A percentile compares a stretch with the other conserved stretches of the same genome.
Conservation (phyloP, 495 filamentous ascomycete species). For the Podospora anserina region DNA sequence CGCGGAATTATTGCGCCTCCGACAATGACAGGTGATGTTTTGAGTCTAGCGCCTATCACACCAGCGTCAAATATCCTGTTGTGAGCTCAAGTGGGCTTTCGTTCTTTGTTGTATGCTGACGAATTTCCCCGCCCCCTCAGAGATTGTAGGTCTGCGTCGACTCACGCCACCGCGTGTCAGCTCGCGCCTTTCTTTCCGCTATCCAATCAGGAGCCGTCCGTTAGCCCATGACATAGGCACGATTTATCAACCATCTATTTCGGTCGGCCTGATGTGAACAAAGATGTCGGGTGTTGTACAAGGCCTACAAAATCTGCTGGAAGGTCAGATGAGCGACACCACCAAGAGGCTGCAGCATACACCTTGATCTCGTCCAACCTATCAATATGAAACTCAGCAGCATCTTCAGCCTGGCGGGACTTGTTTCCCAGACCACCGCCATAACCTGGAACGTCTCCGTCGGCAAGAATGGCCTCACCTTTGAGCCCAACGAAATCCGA, state of each 20-base stretch:
- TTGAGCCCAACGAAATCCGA: slow-evolving; percentile 32
- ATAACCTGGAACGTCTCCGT: slow-evolving; percentile 27
- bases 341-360: neutral
- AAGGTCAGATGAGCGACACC: neutral
- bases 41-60: neutral
- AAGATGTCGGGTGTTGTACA: neutral
- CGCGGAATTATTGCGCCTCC: neutral
- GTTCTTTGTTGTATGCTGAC: neutral
- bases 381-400: slow-evolving; percentile 14
- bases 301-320: neutral
- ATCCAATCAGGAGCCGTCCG: neutral
- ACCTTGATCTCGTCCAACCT: neutral
- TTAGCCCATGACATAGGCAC: neutral
- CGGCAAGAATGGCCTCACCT: slow-evolving; percentile 32
- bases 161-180: neutral
- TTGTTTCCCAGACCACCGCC: slow-evolving; percentile 24
- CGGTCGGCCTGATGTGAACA: neutral
- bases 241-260: neutral
- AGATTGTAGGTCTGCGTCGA: neutral
- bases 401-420: slow-evolving; percentile 19
- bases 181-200: neutral
- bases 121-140: neutral
- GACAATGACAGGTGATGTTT: neutral
- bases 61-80: neutral
- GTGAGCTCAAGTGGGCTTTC: neutral